Percentiles rank a stretch among this genome's conserved stretches.
Evolutionary conservation across 2,329 filamentous ascomycete genomes (phyloP).

Genomic region (Scedosporium dehoogii): DNA sequence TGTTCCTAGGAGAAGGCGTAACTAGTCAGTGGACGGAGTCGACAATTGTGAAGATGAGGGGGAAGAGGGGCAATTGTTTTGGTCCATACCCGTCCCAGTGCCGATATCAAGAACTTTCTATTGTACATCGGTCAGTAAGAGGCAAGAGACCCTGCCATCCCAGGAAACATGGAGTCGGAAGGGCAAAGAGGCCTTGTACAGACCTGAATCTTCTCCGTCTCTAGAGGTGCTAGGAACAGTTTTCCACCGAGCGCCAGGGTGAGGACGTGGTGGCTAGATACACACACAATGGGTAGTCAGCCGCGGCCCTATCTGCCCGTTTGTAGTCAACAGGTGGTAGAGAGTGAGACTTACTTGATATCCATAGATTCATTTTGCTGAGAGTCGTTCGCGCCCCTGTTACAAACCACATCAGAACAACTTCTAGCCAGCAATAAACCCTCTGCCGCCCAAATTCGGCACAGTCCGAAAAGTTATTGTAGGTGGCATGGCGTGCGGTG

Average conservation of each 20-base stretch:
- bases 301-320: too few relatives aligned
- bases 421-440: not conserved
- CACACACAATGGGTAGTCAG: not conserved
- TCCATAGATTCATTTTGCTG: slow-evolving; percentile 12
- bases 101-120: slow-evolving; percentile 33
- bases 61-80: not conserved
- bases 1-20: slow-evolving; percentile 25
- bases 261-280: slow-evolving; percentile 13
- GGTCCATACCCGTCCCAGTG: slow-evolving; percentile 37
- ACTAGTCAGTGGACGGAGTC: slow-evolving; percentile 29
- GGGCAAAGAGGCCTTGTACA: not conserved
- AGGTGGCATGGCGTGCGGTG: too few relatives aligned
- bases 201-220: slow-evolving; percentile 11
- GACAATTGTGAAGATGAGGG: slow-evolving; percentile 26
- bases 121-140: not conserved
- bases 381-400: slow-evolving; percentile 10
- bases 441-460: too few relatives aligned
- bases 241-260: slow-evolving; percentile 14
- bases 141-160: too few relatives aligned
- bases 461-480: too few relatives aligned
- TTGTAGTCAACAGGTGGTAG: too few relatives aligned
- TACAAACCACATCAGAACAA: not conserved
- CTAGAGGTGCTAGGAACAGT: slow-evolving; percentile 16
- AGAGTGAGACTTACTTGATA: slow-evolving; percentile 11
- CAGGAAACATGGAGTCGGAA: not conserved